Base-by-base conservation (phyloP, 768 basidiomycete genomes). In the Termitomyces sp. region DNA sequence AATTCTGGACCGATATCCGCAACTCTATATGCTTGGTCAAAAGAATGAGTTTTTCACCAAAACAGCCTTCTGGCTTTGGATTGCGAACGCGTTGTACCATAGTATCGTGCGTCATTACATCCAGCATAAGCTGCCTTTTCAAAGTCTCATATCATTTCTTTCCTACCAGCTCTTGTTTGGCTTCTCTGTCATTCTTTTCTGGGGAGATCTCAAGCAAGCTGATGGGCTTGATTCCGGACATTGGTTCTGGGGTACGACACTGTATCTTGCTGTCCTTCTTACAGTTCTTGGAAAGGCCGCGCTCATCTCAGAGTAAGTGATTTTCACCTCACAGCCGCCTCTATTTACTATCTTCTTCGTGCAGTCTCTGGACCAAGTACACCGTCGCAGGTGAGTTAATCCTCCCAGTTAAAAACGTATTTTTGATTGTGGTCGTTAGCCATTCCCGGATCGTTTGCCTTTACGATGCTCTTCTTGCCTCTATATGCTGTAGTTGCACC, bases 311-410 rank as follows among this genome's bases (percentile, higher is more conserved):
- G 96, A 99, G 97, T 98, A 71, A 68, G 95, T 50, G 8, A n/a
- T 42, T 24, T 32, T 14, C 34, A 14, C 8, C 51, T 22, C 22
- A 51, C 46, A 22, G 22, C 4, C 47, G 30, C 49, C 27, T 43
- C 39, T 51, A 20, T 36, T 34, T 46, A 30, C 36, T 40, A 62
- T 8, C 33, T 43, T 26, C 22, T 52, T 48, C 50, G 55, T 52
- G 8, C 13, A 99, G 96, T 65, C 74, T 99, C n/a, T 99, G 97
- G 97, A 99, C 97, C 0, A 98, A 98, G 70, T 99, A 98, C 68
- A 98, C 96, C 13, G 91, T 98, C 48, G 93, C 93, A 40, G 89
- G 89, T 89, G 66, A 56, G 80, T 70, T 18, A 30, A 20, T 5
- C 16, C 13, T 54, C 22, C 34, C 36, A 27, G 33, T 36, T 2